These are phyloP conservation scores for Nemania diffusa DNA, from an alignment of 2,329 filamentous ascomycete species.

Conservation along the genomic window DNA sequence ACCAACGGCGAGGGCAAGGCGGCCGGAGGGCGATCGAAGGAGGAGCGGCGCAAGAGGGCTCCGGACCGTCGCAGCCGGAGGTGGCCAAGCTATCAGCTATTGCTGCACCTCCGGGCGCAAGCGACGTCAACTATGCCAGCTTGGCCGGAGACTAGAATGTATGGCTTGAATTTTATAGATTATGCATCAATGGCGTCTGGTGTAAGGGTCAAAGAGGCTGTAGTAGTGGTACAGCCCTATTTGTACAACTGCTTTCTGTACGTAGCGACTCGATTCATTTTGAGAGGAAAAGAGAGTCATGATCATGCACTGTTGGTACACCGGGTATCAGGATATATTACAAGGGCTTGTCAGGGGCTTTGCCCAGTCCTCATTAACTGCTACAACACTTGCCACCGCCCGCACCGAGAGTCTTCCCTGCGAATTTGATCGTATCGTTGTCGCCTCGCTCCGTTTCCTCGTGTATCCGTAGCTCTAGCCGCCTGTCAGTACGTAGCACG, in stretches of 20 bases:
- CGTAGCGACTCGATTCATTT: constrained; percentile 22
- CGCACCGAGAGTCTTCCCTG: constrained; percentile 49
- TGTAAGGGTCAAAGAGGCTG: constrained; percentile 40
- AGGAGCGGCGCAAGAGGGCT: constrained; percentile 45
- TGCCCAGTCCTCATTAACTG: constrained; percentile 35
- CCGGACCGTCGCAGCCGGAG: constrained; percentile 43
- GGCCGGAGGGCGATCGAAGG: constrained; percentile 49
- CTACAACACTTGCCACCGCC: constrained; percentile 43
- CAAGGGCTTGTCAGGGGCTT: constrained; percentile 30
- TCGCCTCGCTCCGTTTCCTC: constrained; percentile 90
- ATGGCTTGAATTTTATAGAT: constrained; percentile 1
- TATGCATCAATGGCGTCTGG: constrained; percentile 48
- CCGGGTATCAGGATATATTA: constrained; percentile 48
- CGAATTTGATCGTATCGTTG: constrained; percentile 87
- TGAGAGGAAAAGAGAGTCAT: constrained; percentile 24
- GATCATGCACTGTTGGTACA: constrained; percentile 40
- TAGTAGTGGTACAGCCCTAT: constrained; percentile 29
- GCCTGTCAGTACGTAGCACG: constrained; percentile 23
- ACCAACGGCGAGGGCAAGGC: constrained; percentile 54
- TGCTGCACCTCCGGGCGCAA: constrained; percentile 81
- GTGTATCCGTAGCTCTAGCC: constrained; percentile 84
- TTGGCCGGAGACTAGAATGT: constrained; percentile 77
- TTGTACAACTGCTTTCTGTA: constrained; percentile 29
- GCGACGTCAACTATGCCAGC: constrained; percentile 85
- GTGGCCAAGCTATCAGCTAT: constrained; percentile 59